Base-by-base conservation (phyloP, 768 basidiomycete genomes). In the Gelatoporia subvermispora region DNA sequence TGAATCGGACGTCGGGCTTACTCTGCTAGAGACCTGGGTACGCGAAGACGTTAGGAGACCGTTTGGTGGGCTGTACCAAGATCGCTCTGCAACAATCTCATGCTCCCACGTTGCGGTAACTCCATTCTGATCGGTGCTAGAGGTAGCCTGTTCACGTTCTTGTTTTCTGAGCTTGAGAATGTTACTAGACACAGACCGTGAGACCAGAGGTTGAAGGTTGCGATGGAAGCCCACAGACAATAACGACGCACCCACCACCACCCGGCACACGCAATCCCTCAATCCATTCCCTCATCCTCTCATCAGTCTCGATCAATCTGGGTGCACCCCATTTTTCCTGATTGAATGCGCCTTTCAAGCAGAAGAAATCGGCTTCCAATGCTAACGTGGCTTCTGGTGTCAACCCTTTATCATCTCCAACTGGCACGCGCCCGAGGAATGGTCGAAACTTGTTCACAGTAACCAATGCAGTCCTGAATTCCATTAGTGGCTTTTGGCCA, bases 221-320 rank as follows among this genome's bases (percentile, higher is more conserved):
- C 23, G 47, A 43, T 21, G 8, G 11, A 53, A 50, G 48, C 11
- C 18, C 37, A 42, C 23, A 10, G 16, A 42, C 21, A 15, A 21
- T 20, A 38, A 34, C 38, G 31, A 71, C 79, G 64, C 60, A 85
- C 84, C 82, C 82, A 53, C 71, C 79, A 39, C 82, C 81, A 31
- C 81, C 83, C 34, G 73, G 70, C 39, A 72, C 62, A 45, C 70
- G 73, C 41, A 86, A 63, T n/a, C 80, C 83, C 8, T 72, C 57
- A 16, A 72, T 65, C 85, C 85, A 88, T 42, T 67, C 62, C 3
- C 55, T 56, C 20, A 88, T 56, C 23, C 74, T 68, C 4, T 35
- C 18, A 28, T 64, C 50, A 2, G 55, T 59, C 18, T 76, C 72
- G 3, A 85, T 56, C 2, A 72, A 66, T 46, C 65, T 64, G 2